These are phyloP conservation scores for Gleditsia sinensis DNA, from an alignment of 306 rosid species.

Conservation along the genomic window DNA sequence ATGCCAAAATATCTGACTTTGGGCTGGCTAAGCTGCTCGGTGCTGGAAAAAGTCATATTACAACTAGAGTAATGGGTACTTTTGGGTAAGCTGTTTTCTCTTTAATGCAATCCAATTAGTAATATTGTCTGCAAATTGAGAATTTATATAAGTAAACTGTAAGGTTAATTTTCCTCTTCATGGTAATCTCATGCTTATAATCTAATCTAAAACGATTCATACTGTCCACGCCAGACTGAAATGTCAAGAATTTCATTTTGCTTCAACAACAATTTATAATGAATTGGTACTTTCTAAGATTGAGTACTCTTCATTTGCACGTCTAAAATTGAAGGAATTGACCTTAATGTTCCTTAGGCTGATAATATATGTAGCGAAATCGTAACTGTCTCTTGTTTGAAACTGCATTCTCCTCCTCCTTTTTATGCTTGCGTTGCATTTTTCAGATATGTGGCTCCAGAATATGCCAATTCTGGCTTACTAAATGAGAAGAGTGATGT, in stretches of 20 bases:
- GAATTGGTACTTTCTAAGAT: not conserved
- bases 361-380: not conserved
- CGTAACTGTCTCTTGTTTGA: constrained; percentile 14
- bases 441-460: constrained; percentile 93
- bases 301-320: constrained; percentile 1
- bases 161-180: not conserved
- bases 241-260: not conserved
- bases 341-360: not conserved
- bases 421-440: constrained; percentile 25
- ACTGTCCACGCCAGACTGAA: not conserved
- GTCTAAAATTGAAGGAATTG: not conserved
- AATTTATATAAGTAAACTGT: not conserved
- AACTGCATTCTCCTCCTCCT: constrained; percentile 9
- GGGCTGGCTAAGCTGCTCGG: constrained; percentile 89
- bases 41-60: constrained; percentile 86
- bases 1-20: constrained; percentile 94
- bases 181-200: not conserved
- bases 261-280: not conserved
- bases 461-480: constrained; percentile 93
- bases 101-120: not conserved
- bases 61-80: constrained; percentile 98
- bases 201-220: not conserved
- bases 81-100: constrained; percentile 70
- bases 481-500: constrained; percentile 92
- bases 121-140: not conserved